phyloP scores from a whole-genome alignment of 1,139 yeast genomes.

The Geotrichum klebahnii region DNA sequence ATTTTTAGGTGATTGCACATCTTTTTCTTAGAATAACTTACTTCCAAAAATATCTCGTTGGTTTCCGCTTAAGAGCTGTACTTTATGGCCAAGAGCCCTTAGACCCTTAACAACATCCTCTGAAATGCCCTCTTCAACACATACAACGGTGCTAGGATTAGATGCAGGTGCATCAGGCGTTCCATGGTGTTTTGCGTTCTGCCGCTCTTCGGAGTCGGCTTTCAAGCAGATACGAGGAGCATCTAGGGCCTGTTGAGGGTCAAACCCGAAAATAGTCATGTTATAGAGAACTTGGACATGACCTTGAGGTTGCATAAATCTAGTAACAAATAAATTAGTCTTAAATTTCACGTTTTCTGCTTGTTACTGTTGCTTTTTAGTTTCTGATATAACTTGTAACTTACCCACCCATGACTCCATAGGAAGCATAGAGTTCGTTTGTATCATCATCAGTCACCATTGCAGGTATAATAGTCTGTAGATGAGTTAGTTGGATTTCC shows the following conservation, averaged over 20 bases:
- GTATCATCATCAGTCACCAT: conserved; percentile 52
- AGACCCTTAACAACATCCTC: conserved; percentile 46
- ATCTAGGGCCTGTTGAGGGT: conserved; percentile 73
- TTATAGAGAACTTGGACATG: conserved; percentile 76
- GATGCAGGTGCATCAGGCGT: conserved; percentile 69
- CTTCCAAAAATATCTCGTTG: conserved; percentile 32
- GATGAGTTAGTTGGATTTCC: not conserved
- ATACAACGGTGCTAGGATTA: conserved; percentile 53
- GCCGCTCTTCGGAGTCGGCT: conserved; percentile 43
- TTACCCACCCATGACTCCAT: conserved; percentile 79
- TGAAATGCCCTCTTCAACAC: conserved; percentile 62
- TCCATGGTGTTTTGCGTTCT: conserved; percentile 42
- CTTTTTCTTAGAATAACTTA: too few species aligned
- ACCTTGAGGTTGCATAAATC: conserved; percentile 78
- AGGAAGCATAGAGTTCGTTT: conserved; percentile 57
- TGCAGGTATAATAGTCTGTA: conserved; percentile 69
- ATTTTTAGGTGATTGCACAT: too few species aligned
- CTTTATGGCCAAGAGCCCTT: conserved; percentile 55
- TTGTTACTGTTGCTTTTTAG: too few species aligned
- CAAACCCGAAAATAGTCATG: conserved; percentile 56
- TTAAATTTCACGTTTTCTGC: too few species aligned
- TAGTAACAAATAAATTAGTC: too few species aligned
- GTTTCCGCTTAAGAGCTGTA: conserved; percentile 46
- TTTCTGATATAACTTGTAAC: too few species aligned
- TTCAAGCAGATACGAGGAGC: conserved; percentile 67